These are phyloP conservation scores for Colletotrichum somersetense DNA, from an alignment of 2,329 filamentous ascomycete genomes.

Conservation along the genomic window DNA sequence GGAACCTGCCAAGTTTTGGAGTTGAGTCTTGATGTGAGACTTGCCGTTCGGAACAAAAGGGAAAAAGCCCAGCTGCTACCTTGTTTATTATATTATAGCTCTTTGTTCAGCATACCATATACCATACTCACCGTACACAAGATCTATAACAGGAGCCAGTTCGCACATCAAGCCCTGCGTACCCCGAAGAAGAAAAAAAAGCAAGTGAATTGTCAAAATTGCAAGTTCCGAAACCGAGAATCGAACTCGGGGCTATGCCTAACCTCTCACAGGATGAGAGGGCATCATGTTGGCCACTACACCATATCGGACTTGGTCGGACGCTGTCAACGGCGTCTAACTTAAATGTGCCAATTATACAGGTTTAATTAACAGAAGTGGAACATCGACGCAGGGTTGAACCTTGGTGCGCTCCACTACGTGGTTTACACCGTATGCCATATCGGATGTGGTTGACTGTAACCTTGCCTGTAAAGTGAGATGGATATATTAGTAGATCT, in stretches of 20 bases:
- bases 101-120: too few species aligned
- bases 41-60: not conserved
- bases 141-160: not conserved
- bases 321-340: too few species aligned
- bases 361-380: too few species aligned
- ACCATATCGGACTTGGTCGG: constrained; percentile 22
- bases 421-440: too few species aligned
- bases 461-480: fast-evolving
- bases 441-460: too few species aligned
- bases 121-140: not conserved
- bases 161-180: not conserved
- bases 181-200: too few species aligned
- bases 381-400: too few species aligned
- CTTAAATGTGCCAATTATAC: too few species aligned
- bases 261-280: constrained; percentile 32
- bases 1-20: not conserved
- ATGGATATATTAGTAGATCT: not conserved
- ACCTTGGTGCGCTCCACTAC: too few species aligned
- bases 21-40: not conserved
- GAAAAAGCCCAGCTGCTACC: not conserved
- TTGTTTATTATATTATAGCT: not conserved
- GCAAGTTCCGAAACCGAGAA: constrained; percentile 33
- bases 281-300: constrained; percentile 40
- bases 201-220: not conserved
- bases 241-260: constrained; percentile 41